These are phyloP conservation scores for Daldinia loculata DNA, from an alignment of 495 filamentous ascomycete genomes.

Conservation along the genomic window DNA sequence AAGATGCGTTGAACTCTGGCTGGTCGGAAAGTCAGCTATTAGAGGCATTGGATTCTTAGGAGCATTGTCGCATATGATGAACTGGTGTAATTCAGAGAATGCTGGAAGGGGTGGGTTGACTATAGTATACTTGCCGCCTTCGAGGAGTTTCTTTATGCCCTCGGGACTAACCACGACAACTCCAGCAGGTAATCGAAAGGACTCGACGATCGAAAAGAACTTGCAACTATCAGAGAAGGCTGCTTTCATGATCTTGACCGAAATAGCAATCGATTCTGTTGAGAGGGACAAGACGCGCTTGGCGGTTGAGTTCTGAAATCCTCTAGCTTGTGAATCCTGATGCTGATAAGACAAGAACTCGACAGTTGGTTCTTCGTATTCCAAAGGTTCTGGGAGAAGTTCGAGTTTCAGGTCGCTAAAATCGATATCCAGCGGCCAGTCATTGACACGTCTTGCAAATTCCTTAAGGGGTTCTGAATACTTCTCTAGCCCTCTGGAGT, in stretches of 20 bases:
- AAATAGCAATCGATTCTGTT: conserved; percentile 2
- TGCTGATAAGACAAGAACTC: background rate
- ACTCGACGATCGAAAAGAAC: background rate
- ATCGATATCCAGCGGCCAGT: background rate
- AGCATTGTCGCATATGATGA: conserved; percentile 8
- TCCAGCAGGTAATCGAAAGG: conserved; percentile 4
- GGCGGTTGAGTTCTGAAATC: background rate
- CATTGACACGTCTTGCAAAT: background rate
- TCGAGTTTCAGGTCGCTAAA: background rate
- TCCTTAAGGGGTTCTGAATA: background rate
- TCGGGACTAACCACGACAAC: background rate
- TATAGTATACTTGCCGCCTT: conserved; percentile 13
- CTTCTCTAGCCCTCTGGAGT: background rate
- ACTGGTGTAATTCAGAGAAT: background rate
- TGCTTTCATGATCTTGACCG: background rate
- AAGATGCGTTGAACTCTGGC: background rate
- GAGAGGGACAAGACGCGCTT: background rate
- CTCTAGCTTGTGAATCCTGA: no score
- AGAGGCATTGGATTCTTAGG: background rate
- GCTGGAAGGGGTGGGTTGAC: background rate
- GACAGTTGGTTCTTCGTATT: background rate
- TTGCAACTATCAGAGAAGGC: no score
- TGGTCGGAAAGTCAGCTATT: background rate
- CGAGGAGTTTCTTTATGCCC: background rate
- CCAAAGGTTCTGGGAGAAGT: background rate